These are phyloP conservation scores for Scalesia atractyloides DNA, from an alignment of 129 eudicot genomes.

Conservation along the genomic window DNA sequence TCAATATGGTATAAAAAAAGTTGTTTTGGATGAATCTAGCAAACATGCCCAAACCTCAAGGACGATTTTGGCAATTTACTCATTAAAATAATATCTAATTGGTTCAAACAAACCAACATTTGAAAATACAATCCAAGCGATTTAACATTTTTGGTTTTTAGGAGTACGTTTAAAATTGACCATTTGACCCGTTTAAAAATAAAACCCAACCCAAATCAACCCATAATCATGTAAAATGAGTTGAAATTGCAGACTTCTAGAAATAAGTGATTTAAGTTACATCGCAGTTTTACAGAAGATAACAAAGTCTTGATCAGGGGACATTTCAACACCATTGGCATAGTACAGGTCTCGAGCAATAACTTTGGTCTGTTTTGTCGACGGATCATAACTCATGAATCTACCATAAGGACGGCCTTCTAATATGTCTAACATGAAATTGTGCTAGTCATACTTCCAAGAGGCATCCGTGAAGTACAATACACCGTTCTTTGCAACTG, in stretches of 20 bases:
- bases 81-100: background rate
- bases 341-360: constrained; percentile 68
- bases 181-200: background rate
- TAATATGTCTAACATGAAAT: constrained; percentile 33
- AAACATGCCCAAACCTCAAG: background rate
- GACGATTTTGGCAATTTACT: background rate
- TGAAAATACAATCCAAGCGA: background rate
- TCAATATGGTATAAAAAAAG: no score
- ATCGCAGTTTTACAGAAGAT: constrained; percentile 83
- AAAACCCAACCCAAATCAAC: background rate
- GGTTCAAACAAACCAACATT: background rate
- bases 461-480: constrained; percentile 94
- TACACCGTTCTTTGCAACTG: constrained; percentile 57
- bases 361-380: constrained; percentile 62
- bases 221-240: background rate
- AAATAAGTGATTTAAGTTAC: constrained; percentile 34
- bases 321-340: constrained; percentile 80
- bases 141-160: background rate
- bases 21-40: no score
- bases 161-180: background rate
- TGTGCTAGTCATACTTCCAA: constrained; percentile 43
- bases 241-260: background rate
- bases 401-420: constrained; percentile 85
- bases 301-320: constrained; percentile 65
- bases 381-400: constrained; percentile 81